phyloP scores from a whole-genome alignment of 371 early-diverging fungal species.

The Lichtheimia hyalospora region DNA sequence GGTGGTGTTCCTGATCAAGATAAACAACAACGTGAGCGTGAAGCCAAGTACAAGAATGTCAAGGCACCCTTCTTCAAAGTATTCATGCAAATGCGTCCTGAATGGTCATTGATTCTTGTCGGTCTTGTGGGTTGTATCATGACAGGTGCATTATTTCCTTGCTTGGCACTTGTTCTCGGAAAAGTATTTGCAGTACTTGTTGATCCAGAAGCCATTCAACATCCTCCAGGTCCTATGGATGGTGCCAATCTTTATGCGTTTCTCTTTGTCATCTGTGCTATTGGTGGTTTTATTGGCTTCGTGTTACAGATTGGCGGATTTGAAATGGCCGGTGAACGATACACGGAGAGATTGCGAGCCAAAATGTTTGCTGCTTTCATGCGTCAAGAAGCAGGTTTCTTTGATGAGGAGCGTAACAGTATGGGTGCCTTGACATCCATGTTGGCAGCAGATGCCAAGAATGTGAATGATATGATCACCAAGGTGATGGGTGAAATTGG shows the following conservation, averaged over 20 bases:
- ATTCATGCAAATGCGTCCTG: constrained; percentile 29
- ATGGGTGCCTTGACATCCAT: constrained; percentile 78
- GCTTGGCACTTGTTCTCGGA: constrained; percentile 18
- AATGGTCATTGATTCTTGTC: constrained; percentile 33
- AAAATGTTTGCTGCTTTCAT: constrained; percentile 52
- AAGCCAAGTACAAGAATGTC: constrained; percentile 36
- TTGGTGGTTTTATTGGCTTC: constrained; percentile 41
- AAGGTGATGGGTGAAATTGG: constrained; percentile 55
- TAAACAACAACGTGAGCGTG: constrained; percentile 45
- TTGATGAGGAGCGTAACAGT: constrained; percentile 75
- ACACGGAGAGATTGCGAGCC: constrained; percentile 59
- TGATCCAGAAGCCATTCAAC: background rate
- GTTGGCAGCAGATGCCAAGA: constrained; percentile 73
- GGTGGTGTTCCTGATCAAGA: constrained; percentile 30
- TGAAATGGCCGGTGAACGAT: constrained; percentile 45
- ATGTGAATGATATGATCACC: constrained; percentile 60
- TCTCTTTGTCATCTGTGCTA: constrained; percentile 61
- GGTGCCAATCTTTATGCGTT: constrained; percentile 70
- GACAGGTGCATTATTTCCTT: constrained; percentile 48
- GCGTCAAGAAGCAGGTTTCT: constrained; percentile 80
- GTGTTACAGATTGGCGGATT: constrained; percentile 28
- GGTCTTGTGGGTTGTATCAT: constrained; percentile 45
- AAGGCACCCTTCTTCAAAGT: constrained; percentile 44
- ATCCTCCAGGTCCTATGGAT: constrained; percentile 26
- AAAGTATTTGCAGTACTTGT: constrained; percentile 28